phyloP scores from a whole-genome alignment of 768 basidiomycete species.

The Auricularia cornea region DNA sequence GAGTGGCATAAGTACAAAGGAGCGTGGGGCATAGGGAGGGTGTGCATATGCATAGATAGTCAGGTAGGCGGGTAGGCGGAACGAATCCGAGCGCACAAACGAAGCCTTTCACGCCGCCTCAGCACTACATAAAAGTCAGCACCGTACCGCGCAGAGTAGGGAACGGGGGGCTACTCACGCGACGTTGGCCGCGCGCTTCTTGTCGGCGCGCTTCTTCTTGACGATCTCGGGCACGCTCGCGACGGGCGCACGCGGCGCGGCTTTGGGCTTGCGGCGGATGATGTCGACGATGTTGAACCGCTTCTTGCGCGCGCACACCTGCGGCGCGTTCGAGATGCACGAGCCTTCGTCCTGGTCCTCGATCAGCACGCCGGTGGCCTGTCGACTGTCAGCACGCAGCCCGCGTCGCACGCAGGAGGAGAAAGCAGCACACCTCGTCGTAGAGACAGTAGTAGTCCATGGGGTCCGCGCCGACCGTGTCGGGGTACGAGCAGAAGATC shows the following conservation, averaged over 20 bases:
- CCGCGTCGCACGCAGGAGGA: not conserved
- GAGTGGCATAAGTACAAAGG: not conserved
- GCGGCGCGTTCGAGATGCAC: not conserved
- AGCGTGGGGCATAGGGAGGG: not conserved
- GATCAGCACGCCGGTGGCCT: not conserved
- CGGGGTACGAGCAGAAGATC: not conserved
- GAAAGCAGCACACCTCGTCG: not conserved
- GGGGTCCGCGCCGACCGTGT: not conserved
- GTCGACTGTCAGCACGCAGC: not conserved
- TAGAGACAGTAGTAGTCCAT: not conserved
- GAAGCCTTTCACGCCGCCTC: no score
- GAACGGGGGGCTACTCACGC: not conserved
- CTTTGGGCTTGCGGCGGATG: not conserved
- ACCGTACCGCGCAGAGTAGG: not conserved
- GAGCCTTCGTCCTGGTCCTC: not conserved
- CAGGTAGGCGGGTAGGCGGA: no score
- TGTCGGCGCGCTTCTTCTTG: not conserved
- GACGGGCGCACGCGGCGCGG: not conserved
- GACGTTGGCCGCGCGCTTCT: not conserved
- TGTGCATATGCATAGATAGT: no score
- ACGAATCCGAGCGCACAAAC: no score
- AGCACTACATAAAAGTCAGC: no score
- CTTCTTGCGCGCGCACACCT: not conserved
- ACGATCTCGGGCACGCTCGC: not conserved
- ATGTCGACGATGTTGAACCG: not conserved